Evolutionary conservation across 2,329 filamentous ascomycete species (phyloP), one percentile per base, ranked within the genome.

Genomic region (Alternaria gaisen): DNA sequence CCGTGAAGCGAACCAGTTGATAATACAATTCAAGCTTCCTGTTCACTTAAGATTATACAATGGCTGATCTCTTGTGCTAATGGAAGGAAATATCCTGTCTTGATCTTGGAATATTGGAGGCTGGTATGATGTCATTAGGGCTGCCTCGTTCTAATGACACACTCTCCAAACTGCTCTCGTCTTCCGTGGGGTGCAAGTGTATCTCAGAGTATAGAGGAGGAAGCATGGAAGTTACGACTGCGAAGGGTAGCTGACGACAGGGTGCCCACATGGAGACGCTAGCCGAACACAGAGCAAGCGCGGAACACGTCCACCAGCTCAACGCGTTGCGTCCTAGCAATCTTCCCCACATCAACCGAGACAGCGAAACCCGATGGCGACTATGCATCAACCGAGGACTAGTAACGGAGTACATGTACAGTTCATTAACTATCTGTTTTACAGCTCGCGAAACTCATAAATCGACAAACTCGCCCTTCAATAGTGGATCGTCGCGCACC

Each of bases 401-500:
- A 16, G 12, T n/a, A 4, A 8, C 16, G 3, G 12, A 24, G 16
- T 1, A 12, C 2, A 36, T 36, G 20, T 32, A n/a, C 0, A n/a
- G 7, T 8, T 24, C 18, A 36, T n/a, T 11, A 2, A n/a, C 5
- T 36, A 4, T 16, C 4, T 10, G 2, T 4, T n/a, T n/a, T 4
- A 14, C 30, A 3, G 3, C 14, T 24, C 38, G 18, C 6, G 1
- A 30, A 9, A 34, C 40, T 72, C 46, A 76, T 28, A 77, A 55
- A 56, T 77, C 75, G 4, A 75, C 69, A 61, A 77, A 77, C 38
- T 77, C 75, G 1, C 69, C 65, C 43, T 63, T 65, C 7, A 77
- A 46, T 20, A 80, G 69, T 1, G 73, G 74, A 46, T 80, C 77
- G 20, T 72, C 75, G 64, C 72, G 72, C 53, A 79, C 66, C 53